phyloP scores from a whole-genome alignment of 306 rosid genomes.

The Biancaea sappan region DNA sequence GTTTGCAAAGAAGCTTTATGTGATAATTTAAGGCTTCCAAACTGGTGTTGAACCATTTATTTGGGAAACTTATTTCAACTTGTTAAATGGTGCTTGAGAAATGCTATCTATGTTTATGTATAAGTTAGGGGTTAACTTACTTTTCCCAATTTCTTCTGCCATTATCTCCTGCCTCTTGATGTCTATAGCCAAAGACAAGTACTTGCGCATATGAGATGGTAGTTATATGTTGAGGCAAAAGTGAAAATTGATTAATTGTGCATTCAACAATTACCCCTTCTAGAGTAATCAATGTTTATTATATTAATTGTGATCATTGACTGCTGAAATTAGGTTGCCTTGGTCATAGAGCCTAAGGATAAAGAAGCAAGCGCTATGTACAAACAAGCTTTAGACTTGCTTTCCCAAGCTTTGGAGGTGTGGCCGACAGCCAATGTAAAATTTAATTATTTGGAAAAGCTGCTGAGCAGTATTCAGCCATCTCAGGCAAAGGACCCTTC shows the following conservation, averaged over 20 bases:
- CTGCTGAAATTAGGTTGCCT: slow-evolving; percentile 74
- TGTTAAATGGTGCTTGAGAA: not conserved
- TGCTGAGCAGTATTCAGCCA: slow-evolving; percentile 95
- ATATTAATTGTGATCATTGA: slow-evolving; percentile 15
- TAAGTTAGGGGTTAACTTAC: slow-evolving; percentile 26
- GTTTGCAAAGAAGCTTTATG: slow-evolving; percentile 18
- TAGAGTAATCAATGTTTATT: slow-evolving; percentile 2
- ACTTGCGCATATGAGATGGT: slow-evolving; percentile 1
- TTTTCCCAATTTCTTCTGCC: slow-evolving; percentile 11
- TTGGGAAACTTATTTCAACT: not conserved
- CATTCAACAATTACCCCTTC: not conserved
- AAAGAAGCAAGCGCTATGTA: slow-evolving; percentile 93
- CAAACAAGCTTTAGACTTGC: slow-evolving; percentile 95
- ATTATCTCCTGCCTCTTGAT: slow-evolving; percentile 15
- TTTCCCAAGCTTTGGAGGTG: slow-evolving; percentile 96
- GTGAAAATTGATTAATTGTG: slow-evolving; percentile 14
- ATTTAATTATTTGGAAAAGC: slow-evolving; percentile 91
- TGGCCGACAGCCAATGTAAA: slow-evolving; percentile 99
- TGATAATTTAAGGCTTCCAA: slow-evolving; percentile 22
- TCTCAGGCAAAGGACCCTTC: slow-evolving; percentile 98
- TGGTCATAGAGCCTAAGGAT: slow-evolving; percentile 99
- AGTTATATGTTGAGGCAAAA: slow-evolving; percentile 7
- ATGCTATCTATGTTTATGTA: not conserved
- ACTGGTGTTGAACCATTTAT: not conserved
- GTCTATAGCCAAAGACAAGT: slow-evolving; percentile 4